Evolutionary conservation across 2,329 filamentous ascomycete species (phyloP).

Genomic region (Zopfia rhizophila): DNA sequence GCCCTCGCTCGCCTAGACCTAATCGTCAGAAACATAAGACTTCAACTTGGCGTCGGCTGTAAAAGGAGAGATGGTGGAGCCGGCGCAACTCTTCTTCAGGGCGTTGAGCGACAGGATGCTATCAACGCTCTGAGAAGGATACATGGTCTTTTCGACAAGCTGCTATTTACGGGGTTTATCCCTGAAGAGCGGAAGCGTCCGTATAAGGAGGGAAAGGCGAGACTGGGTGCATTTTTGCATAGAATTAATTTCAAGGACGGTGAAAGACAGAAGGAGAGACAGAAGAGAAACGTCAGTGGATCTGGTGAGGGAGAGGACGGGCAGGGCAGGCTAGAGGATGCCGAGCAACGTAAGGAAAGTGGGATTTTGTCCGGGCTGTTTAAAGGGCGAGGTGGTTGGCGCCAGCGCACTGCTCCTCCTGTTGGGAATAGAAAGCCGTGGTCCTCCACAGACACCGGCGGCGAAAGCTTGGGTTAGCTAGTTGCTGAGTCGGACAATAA

Average conservation of each 20-base stretch:
- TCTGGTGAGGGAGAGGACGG: background rate
- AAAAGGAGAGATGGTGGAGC: slow-evolving; percentile 6
- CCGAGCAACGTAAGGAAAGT: background rate
- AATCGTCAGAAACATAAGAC: slow-evolving; percentile 35
- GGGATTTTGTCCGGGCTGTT: slow-evolving; percentile 5
- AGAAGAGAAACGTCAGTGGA: background rate
- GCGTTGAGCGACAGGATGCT: slow-evolving; percentile 35
- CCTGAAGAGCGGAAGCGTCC: slow-evolving; percentile 38
- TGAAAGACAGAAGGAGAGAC: slow-evolving; percentile 1
- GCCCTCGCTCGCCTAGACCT: slow-evolving; percentile 41
- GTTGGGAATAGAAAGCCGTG: slow-evolving; percentile 26
- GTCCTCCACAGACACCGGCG: too few relatives aligned
- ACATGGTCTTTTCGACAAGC: slow-evolving; percentile 42
- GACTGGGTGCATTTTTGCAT: slow-evolving; percentile 37
- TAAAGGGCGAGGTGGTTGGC: slow-evolving; percentile 22
- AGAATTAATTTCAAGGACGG: slow-evolving; percentile 23
- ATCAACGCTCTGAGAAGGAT: slow-evolving; percentile 38
- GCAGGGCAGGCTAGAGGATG: slow-evolving; percentile 6
- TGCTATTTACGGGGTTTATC: slow-evolving; percentile 43
- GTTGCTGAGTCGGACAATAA: too few relatives aligned
- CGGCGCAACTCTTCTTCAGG: slow-evolving; percentile 27
- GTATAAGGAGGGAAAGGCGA: slow-evolving; percentile 39
- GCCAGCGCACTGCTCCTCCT: slow-evolving; percentile 25
- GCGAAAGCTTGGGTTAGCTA: too few relatives aligned
- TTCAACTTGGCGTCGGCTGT: slow-evolving; percentile 42